Conservation (phyloP, 2,329 filamentous ascomycete genomes). For the Ustilaginoidea virens region DNA sequence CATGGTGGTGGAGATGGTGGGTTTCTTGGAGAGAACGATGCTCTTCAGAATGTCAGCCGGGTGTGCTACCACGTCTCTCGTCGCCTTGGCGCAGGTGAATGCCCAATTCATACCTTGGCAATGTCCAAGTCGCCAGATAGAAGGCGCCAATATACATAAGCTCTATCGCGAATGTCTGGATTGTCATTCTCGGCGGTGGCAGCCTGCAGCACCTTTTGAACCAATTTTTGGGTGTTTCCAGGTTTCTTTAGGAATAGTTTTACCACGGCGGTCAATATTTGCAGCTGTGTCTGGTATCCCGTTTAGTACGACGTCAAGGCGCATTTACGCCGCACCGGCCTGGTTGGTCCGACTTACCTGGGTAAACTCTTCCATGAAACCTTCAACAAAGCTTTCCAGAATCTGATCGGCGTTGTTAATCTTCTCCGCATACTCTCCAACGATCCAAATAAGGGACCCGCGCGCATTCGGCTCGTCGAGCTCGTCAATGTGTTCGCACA, state of each 20-base stretch:
- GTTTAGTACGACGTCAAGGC: slow-evolving; percentile 3
- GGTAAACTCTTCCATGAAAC: slow-evolving; percentile 91
- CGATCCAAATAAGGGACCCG: slow-evolving; percentile 92
- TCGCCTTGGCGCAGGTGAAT: too few relatives aligned
- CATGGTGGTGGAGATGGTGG: slow-evolving; percentile 87
- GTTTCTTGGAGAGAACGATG: slow-evolving; percentile 86
- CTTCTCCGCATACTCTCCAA: slow-evolving; percentile 97
- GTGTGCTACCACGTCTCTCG: too few relatives aligned
- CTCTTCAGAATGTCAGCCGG: too few relatives aligned
- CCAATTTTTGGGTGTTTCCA: slow-evolving; percentile 74
- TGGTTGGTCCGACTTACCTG: slow-evolving; percentile 38
- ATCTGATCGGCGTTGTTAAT: slow-evolving; percentile 98
- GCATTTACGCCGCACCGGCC: background rate
- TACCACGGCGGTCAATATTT: slow-evolving; percentile 92
- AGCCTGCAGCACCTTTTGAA: slow-evolving; percentile 85
- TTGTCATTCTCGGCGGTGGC: slow-evolving; percentile 95
- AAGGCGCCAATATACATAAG: slow-evolving; percentile 96
- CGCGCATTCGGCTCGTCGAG: slow-evolving; percentile 86
- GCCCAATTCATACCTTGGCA: slow-evolving; percentile 60
- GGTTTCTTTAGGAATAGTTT: slow-evolving; percentile 97
- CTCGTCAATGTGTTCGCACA: slow-evolving; percentile 95
- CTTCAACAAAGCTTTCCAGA: slow-evolving; percentile 76
- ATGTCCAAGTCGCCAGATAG: slow-evolving; percentile 82
- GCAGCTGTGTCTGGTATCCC: slow-evolving; percentile 75
- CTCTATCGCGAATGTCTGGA: slow-evolving; percentile 89